Conservation (phyloP, 2,329 filamentous ascomycete genomes). For the Diaporthe sp. region DNA sequence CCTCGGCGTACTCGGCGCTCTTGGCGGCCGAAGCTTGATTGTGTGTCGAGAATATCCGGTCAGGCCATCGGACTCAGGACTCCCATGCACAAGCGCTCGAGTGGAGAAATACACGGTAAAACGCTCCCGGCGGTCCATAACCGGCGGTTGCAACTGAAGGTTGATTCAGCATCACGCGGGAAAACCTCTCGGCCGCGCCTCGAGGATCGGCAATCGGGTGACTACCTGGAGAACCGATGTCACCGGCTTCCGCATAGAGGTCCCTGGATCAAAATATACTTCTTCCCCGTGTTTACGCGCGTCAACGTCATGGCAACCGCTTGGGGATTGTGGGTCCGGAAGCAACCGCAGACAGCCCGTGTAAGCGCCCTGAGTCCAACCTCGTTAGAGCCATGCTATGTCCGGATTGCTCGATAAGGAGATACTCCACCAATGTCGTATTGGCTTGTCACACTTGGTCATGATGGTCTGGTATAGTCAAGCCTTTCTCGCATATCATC, state of each 20-base stretch:
- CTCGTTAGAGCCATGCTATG: not conserved
- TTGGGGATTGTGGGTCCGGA: not conserved
- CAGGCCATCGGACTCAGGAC: conserved; percentile 10
- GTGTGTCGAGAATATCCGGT: conserved; percentile 27
- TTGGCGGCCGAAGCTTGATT: conserved; percentile 34
- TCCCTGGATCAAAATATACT: not conserved
- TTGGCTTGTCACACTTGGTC: not conserved
- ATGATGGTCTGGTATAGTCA: not conserved
- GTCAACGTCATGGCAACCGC: not conserved
- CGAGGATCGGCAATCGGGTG: conserved; percentile 24
- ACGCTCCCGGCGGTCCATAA: conserved; percentile 1
- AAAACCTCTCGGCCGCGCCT: not conserved
- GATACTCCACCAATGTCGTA: conserved; percentile 30
- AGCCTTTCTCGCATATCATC: not conserved
- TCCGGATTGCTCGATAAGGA: not conserved
- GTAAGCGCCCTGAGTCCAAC: conserved; percentile 10
- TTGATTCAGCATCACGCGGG: conserved; percentile 14
- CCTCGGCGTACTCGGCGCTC: conserved; percentile 31
- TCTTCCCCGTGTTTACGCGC: not conserved
- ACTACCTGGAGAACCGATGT: conserved; percentile 2
- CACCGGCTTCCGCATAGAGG: conserved; percentile 3
- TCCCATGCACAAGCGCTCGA: not conserved
- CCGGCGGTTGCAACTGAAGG: not conserved
- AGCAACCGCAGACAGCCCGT: not conserved
- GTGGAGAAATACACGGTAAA: conserved; percentile 19